phyloP scores from a whole-genome alignment of 2,329 filamentous ascomycete genomes.

The Coniella lustricola region DNA sequence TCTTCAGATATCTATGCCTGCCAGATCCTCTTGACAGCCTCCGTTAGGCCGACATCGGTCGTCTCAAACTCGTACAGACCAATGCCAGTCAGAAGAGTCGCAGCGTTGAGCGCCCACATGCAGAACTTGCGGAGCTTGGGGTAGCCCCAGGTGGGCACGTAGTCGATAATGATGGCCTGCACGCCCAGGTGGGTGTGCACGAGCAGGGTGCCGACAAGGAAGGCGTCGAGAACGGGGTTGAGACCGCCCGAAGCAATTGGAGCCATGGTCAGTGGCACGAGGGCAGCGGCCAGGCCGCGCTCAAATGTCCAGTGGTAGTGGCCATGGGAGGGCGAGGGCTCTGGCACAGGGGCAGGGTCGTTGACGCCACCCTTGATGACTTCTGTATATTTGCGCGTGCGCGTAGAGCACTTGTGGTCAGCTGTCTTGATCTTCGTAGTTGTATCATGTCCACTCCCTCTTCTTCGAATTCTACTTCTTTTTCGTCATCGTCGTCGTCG shows the following conservation, averaged over 20 bases:
- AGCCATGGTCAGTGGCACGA: slow-evolving; percentile 80
- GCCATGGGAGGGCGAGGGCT: slow-evolving; percentile 70
- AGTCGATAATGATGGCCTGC: slow-evolving; percentile 84
- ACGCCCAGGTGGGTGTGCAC: slow-evolving; percentile 96
- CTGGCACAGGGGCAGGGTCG: slow-evolving; percentile 71
- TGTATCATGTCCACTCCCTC: too few relatives aligned
- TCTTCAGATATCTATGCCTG: slow-evolving; percentile 52
- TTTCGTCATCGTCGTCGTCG: too few relatives aligned
- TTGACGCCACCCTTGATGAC: slow-evolving; percentile 66
- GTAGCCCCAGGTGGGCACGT: slow-evolving; percentile 67
- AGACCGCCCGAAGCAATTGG: slow-evolving; percentile 89
- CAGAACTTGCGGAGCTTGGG: slow-evolving; percentile 60
- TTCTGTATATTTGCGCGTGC: slow-evolving; percentile 42
- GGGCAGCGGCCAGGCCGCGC: slow-evolving; percentile 69
- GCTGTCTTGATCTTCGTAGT: too few relatives aligned
- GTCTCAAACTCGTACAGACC: slow-evolving; percentile 99
- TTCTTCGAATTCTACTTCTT: too few relatives aligned
- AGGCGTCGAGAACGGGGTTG: slow-evolving; percentile 80
- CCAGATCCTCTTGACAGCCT: slow-evolving; percentile 85
- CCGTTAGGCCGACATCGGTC: slow-evolving; percentile 91
- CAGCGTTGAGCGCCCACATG: slow-evolving; percentile 71
- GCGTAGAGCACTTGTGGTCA: too few relatives aligned
- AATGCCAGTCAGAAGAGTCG: slow-evolving; percentile 74
- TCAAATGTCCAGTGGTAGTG: slow-evolving; percentile 99
- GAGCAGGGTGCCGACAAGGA: slow-evolving; percentile 75